Conservation (phyloP, 225 moss, liverwort and hornwort genomes). For the Ulota crispa region DNA sequence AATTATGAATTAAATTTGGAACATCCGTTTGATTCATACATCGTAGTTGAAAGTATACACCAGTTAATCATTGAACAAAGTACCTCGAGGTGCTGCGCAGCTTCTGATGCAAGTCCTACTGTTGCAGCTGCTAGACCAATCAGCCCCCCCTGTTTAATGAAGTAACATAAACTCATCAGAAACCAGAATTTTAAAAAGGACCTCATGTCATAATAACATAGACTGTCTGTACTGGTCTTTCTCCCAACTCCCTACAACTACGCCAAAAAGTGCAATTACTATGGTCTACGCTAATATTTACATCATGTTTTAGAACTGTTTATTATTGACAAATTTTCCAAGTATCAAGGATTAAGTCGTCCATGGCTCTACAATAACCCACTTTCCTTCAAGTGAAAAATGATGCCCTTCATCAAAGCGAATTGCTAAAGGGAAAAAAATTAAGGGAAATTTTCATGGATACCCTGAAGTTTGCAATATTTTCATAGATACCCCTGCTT, state of each 20-base stretch:
- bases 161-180: slow-evolving; percentile 15
- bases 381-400: neutral
- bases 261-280: neutral
- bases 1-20: neutral
- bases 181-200: neutral
- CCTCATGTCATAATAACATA: neutral
- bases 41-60: neutral
- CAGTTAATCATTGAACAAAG: neutral
- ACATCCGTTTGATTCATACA: neutral
- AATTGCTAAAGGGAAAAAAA: neutral
- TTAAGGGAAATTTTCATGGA: too few species aligned
- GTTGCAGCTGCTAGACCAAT: slow-evolving; percentile 67
- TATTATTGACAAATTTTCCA: neutral
- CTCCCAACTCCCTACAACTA: neutral
- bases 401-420: neutral
- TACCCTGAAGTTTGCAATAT: too few species aligned
- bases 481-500: too few species aligned
- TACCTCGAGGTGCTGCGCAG: slow-evolving; percentile 66
- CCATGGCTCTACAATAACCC: neutral
- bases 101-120: slow-evolving; percentile 64
- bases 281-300: neutral
- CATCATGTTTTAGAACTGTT: neutral
- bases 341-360: neutral
- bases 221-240: neutral
- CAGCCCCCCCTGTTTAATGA: slow-evolving; percentile 47